Percentiles rank a stretch among this genome's conserved stretches.
Conservation (phyloP, 2,329 filamentous ascomycete genomes). For the Didymella exigua region DNA sequence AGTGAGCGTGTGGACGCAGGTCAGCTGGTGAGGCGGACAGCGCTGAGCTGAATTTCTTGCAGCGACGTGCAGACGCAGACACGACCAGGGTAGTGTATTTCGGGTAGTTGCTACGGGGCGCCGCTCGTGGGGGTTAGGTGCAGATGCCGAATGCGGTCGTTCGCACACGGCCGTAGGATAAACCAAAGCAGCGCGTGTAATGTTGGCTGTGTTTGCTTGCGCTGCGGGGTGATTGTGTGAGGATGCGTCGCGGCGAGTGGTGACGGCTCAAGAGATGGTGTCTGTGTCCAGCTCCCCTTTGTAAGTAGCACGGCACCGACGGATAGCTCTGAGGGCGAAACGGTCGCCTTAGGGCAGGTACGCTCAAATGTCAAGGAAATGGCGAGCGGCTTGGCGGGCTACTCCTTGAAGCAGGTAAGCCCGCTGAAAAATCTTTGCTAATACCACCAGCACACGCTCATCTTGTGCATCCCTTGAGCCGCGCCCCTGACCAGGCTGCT, state of each 20-base stretch:
- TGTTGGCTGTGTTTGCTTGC: not conserved
- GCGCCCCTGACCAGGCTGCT: conserved; percentile 16
- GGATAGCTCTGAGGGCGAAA: conserved; percentile 17
- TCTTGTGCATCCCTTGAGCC: conserved; percentile 15
- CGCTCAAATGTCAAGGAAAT: conserved; percentile 20
- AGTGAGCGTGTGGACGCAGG: conserved; percentile 21
- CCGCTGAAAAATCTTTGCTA: conserved; percentile 19
- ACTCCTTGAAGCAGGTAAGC: conserved; percentile 20
- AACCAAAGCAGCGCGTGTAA: conserved; percentile 16
- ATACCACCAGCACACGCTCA: conserved; percentile 16
- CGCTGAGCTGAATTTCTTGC: conserved; percentile 18
- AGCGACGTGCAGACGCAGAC: conserved; percentile 17
- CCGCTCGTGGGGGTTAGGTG: conserved; percentile 25
- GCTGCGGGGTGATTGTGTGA: conserved; percentile 3
- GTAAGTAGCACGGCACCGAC: conserved; percentile 17
- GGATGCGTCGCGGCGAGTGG: conserved; percentile 1
- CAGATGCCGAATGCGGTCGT: conserved; percentile 26
- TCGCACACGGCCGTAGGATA: conserved; percentile 10
- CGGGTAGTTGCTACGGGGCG: conserved; percentile 31
- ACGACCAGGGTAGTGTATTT: conserved; percentile 20
- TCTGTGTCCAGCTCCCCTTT: conserved; percentile 13
- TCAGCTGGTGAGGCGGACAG: conserved; percentile 31
- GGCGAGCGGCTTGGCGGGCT: conserved; percentile 22
- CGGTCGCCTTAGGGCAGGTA: conserved; percentile 23
- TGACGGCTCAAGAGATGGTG: not conserved